Evolutionary conservation across 2,329 filamentous ascomycete species (phyloP).

Genomic region (Teratosphaeriaceae sp.): DNA sequence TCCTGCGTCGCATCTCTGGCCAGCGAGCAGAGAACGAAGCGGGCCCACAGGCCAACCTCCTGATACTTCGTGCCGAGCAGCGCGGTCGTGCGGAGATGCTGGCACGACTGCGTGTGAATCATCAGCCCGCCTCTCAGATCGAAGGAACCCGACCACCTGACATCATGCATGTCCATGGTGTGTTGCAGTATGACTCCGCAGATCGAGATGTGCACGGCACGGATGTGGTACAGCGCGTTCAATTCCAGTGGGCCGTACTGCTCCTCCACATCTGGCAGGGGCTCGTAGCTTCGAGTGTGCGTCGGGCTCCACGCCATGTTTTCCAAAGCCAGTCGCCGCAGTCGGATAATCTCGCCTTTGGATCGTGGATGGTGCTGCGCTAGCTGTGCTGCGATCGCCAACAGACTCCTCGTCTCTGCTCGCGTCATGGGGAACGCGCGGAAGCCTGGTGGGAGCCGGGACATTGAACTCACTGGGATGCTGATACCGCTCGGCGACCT

Average conservation of each 20-base stretch:
- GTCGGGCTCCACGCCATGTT: constrained; percentile 17
- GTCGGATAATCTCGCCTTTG: neutral
- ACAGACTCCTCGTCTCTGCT: constrained; percentile 14
- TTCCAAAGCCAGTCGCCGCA: constrained; percentile 14
- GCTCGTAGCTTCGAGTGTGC: constrained; percentile 10
- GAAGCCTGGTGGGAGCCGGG: constrained; percentile 12
- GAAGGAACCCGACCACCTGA: constrained; percentile 4
- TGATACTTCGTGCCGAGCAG: constrained; percentile 18
- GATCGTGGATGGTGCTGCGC: constrained; percentile 4
- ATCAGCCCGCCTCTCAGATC: constrained; percentile 11
- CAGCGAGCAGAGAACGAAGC: constrained; percentile 14
- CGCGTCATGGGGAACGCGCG: constrained; percentile 8
- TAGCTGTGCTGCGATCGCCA: constrained; percentile 8
- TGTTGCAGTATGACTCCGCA: constrained; percentile 8
- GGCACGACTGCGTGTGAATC: constrained; percentile 15
- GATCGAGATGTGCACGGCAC: constrained; percentile 15
- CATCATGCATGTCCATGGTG: constrained; percentile 5
- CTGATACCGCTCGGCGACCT: neutral
- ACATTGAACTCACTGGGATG: neutral
- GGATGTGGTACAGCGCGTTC: constrained; percentile 15
- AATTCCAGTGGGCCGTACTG: constrained; percentile 13
- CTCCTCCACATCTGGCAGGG: constrained; percentile 10
- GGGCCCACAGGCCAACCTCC: constrained; percentile 16
- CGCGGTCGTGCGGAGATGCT: constrained; percentile 12
- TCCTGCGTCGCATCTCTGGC: constrained; percentile 16